Percentiles rank a stretch among this genome's conserved stretches.
These are phyloP conservation scores for Cryptococcus sp. DNA, from an alignment of 1,284 basidiomycete species.

Conservation along the genomic window DNA sequence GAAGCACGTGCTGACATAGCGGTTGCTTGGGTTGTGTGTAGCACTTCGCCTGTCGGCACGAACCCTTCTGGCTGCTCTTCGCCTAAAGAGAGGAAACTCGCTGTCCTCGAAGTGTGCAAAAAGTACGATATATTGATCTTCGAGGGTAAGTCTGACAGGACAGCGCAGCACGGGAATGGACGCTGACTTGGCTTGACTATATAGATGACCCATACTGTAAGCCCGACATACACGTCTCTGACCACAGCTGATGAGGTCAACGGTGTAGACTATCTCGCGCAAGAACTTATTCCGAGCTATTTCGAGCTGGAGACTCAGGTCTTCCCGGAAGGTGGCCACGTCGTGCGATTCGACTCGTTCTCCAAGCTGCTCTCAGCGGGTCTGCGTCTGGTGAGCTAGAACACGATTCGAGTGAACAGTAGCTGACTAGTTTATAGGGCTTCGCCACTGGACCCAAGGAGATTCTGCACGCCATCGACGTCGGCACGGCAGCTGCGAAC, in stretches of 20 bases:
- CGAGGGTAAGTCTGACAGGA: conserved; percentile 62
- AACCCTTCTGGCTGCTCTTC: conserved; percentile 84
- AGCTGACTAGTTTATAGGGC: conserved; percentile 54
- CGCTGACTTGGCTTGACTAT: conserved; percentile 1
- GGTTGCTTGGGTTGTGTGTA: conserved; percentile 41
- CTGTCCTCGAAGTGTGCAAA: conserved; percentile 72
- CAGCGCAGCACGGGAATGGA: too few species aligned
- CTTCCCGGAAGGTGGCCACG: conserved; percentile 64
- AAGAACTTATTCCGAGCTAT: conserved; percentile 66
- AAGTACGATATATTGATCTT: conserved; percentile 80
- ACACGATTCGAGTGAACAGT: background rate
- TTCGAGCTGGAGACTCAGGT: conserved; percentile 68
- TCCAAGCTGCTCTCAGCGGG: conserved; percentile 85
- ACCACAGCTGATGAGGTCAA: conserved; percentile 16
- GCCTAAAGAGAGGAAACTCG: conserved; percentile 70
- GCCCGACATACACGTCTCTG: conserved; percentile 30
- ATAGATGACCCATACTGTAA: conserved; percentile 73
- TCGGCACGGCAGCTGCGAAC: conserved; percentile 62
- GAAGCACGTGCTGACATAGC: conserved; percentile 46
- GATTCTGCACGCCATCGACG: conserved; percentile 73
- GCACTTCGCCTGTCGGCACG: conserved; percentile 65
- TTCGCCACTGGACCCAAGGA: conserved; percentile 77
- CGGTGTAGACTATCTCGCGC: conserved; percentile 62
- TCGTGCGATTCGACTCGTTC: conserved; percentile 82
- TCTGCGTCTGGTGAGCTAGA: conserved; percentile 39